phyloP scores from a whole-genome alignment of 2,329 filamentous ascomycete species.

The Onygenales sp. region DNA sequence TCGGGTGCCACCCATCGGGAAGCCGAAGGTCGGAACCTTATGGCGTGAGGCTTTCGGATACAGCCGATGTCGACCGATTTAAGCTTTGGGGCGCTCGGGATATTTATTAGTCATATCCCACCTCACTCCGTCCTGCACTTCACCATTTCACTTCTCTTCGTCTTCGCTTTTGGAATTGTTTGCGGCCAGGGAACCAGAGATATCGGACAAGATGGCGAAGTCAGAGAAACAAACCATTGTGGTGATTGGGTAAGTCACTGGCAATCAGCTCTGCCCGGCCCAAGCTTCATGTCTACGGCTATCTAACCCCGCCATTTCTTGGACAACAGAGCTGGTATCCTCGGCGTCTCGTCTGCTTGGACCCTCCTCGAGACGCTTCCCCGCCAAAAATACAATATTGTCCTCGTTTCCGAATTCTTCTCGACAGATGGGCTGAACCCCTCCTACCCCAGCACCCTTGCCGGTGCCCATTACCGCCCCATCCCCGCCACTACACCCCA shows the following conservation, averaged over 20 bases:
- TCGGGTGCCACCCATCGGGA: background rate
- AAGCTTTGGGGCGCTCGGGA: background rate
- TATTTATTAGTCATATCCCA: background rate
- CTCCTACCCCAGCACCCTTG: constrained; percentile 39
- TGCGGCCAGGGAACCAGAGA: no score
- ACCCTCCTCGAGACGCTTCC: constrained; percentile 17
- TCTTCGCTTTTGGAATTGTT: no score
- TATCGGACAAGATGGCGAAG: background rate
- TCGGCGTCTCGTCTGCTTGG: constrained; percentile 32
- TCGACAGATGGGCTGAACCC: constrained; percentile 23
- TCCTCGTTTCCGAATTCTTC: constrained; percentile 33
- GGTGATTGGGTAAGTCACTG: constrained; percentile 28
- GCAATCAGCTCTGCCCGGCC: background rate
- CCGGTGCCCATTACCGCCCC: constrained; percentile 39
- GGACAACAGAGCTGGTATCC: constrained; percentile 27
- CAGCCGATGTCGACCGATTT: background rate
- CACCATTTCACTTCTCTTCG: no score
- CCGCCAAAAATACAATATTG: constrained; percentile 20
- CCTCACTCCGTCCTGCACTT: no score
- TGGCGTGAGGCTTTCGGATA: background rate
- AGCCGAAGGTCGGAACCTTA: background rate
- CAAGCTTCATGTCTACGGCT: constrained; percentile 4
- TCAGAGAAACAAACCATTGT: constrained; percentile 21
- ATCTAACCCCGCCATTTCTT: background rate
- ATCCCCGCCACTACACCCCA: constrained; percentile 31